Conservation (phyloP, 1,284 basidiomycete genomes). For the Leccinum fuscescens region DNA sequence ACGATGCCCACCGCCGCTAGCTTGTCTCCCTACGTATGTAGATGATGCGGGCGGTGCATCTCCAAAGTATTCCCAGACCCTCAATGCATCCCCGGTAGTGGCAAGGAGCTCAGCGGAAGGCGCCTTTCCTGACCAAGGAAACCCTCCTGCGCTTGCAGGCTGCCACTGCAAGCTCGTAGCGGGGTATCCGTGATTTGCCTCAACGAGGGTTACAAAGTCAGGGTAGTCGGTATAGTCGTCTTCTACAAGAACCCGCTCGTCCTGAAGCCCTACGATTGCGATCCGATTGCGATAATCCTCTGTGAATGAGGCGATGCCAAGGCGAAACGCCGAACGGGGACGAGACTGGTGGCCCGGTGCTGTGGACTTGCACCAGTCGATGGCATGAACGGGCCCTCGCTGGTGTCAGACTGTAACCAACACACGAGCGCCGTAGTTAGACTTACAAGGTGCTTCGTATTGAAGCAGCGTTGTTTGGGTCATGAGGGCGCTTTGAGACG, state of each 20-base stretch:
- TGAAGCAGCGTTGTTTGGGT: conserved; percentile 64
- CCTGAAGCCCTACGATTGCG: conserved; percentile 77
- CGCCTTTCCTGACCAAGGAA: conserved; percentile 63
- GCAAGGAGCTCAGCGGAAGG: conserved; percentile 76
- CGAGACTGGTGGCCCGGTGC: conserved; percentile 69
- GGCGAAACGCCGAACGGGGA: conserved; percentile 74
- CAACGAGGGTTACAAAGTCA: conserved; percentile 79
- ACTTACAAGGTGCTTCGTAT: conserved; percentile 74
- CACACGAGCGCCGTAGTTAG: neutral
- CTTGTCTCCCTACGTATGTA: conserved; percentile 70
- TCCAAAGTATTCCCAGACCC: conserved; percentile 83
- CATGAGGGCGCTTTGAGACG: conserved; percentile 38
- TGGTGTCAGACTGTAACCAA: conserved; percentile 12
- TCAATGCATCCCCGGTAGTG: conserved; percentile 85
- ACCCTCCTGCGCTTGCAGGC: conserved; percentile 60
- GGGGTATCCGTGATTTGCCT: conserved; percentile 80
- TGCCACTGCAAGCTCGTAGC: conserved; percentile 84
- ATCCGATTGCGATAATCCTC: conserved; percentile 82
- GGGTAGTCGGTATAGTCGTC: conserved; percentile 78
- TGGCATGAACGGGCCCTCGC: conserved; percentile 76
- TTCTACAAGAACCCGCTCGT: conserved; percentile 79
- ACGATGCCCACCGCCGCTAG: conserved; percentile 55
- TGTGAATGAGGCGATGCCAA: conserved; percentile 76
- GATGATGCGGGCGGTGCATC: conserved; percentile 56
- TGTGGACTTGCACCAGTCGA: conserved; percentile 80